phyloP scores from a whole-genome alignment of 1,284 basidiomycete genomes.

The Serendipita sp. region DNA sequence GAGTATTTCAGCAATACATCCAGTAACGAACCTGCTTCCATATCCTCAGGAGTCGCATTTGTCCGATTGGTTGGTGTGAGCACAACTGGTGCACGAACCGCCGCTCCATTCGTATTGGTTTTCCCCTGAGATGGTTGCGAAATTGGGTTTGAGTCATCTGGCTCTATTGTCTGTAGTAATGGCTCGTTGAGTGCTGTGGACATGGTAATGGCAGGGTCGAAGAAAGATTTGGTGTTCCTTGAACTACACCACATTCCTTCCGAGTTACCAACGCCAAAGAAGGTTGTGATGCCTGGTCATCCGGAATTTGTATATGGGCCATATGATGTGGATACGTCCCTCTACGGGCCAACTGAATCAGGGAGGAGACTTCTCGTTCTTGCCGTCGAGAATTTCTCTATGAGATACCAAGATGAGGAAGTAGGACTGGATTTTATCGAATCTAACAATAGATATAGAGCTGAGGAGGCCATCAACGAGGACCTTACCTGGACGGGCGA shows the following conservation, averaged over 20 bases:
- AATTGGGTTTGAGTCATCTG: slow-evolving; percentile 38
- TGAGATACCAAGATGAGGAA: not conserved
- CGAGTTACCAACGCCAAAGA: not conserved
- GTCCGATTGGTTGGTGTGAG: slow-evolving; percentile 38
- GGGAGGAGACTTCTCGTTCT: not conserved
- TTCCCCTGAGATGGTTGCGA: slow-evolving; percentile 23
- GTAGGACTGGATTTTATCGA: not conserved
- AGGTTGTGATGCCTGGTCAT: not conserved
- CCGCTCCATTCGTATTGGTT: slow-evolving; percentile 23
- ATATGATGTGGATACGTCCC: not conserved
- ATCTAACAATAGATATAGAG: not conserved
- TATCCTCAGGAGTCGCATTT: slow-evolving; percentile 40
- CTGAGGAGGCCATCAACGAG: not conserved
- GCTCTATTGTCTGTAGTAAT: slow-evolving; percentile 52
- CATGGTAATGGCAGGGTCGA: slow-evolving; percentile 32
- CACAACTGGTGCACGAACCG: slow-evolving; percentile 32
- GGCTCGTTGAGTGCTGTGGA: slow-evolving; percentile 27
- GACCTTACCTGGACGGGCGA: not conserved
- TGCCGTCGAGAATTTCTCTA: not conserved
- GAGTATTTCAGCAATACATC: not conserved
- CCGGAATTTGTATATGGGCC: not conserved
- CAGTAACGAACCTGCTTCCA: slow-evolving; percentile 47
- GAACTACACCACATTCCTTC: not conserved
- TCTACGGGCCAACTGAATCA: not conserved
- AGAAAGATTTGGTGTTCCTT: not conserved